Conservation (phyloP, 768 basidiomycete genomes). For the Collybia nuda region DNA sequence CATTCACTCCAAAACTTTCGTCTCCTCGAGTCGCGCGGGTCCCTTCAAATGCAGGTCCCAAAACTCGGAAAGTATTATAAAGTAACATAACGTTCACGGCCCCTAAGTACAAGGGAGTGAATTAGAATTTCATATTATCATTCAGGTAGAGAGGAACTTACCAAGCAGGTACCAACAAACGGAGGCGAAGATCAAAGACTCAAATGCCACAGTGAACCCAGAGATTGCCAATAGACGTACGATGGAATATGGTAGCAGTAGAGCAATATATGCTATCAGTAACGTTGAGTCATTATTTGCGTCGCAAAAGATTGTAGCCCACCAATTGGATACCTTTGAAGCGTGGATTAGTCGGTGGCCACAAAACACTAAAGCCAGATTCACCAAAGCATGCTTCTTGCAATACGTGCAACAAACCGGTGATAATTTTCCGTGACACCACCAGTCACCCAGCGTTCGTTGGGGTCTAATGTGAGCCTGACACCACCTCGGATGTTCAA, state of each 20-base stretch:
- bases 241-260: slow-evolving; percentile 59
- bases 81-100: slow-evolving; percentile 65
- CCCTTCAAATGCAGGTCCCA: slow-evolving; percentile 50
- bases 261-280: slow-evolving; percentile 52
- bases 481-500: slow-evolving; percentile 50
- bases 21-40: slow-evolving; percentile 25
- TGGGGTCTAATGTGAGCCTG: slow-evolving; percentile 46
- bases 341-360: slow-evolving; percentile 5
- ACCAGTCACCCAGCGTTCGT: slow-evolving; percentile 40
- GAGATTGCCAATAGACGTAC: slow-evolving; percentile 47
- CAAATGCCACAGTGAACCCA: slow-evolving; percentile 46
- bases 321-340: slow-evolving; percentile 62
- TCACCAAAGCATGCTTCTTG: slow-evolving; percentile 71
- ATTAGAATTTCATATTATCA: too few relatives aligned
- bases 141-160: slow-evolving; percentile 23
- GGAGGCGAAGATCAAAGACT: slow-evolving; percentile 41
- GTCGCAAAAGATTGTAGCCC: slow-evolving; percentile 14
- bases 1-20: slow-evolving; percentile 28
- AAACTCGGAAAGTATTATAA: slow-evolving; percentile 65
- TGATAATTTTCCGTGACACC: slow-evolving; percentile 48
- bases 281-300: neutral
- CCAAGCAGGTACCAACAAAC: slow-evolving; percentile 55
- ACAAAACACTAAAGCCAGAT: neutral
- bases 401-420: slow-evolving; percentile 59
- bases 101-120: slow-evolving; percentile 36